Base-by-base conservation (phyloP, 371 early-diverging fungal genomes). In the Lichtheimia corymbifera region DNA sequence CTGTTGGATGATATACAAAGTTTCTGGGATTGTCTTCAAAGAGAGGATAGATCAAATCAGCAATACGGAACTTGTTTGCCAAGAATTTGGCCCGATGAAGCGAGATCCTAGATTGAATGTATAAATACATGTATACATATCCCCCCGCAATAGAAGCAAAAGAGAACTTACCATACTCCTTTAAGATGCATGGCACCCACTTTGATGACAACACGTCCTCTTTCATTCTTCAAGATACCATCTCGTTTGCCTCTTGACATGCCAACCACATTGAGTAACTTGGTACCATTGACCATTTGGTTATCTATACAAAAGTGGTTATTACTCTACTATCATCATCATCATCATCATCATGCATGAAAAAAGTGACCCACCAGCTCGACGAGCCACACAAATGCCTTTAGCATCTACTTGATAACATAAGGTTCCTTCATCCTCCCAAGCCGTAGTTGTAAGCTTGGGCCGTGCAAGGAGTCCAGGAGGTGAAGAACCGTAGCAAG, bases 201-300 rank as follows among this genome's bases (percentile, higher is more conserved):
- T 64, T 91, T 91, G 60, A 90, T 84, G 9, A 91, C 91, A 14
- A 80, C 77, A 51, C 91, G 74, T 24, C 85, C 90, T 65, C 85
- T 84, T 62, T 90, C 91, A 58, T 88, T 86, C 70, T 91, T 91
- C 43, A 91, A 73, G 62, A 90, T 89, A 15, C 88, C 88, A 58
- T 91, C 91, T 22, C 91, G 79, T 71, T 89, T 89, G 59, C 91
- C 91, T 17, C 91, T 84, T 43, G 91, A 85, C 90, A 91, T 88
- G 44, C 88, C 87, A 20, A 82, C 84, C 5, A 91, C 88, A 64
- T 91, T 91, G 20, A 90, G 76, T 44, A 91, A 77, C 68, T 91
- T 91, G 43, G 91, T 91, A 13, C 91, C 89, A 66, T 91, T 90
- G 51, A 90, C 80, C 86, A 88, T 87, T 61, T 88, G 78, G 59